phyloP scores from a whole-genome alignment of 192 early-diverging fungal species.

The Coemansia sp. region DNA sequence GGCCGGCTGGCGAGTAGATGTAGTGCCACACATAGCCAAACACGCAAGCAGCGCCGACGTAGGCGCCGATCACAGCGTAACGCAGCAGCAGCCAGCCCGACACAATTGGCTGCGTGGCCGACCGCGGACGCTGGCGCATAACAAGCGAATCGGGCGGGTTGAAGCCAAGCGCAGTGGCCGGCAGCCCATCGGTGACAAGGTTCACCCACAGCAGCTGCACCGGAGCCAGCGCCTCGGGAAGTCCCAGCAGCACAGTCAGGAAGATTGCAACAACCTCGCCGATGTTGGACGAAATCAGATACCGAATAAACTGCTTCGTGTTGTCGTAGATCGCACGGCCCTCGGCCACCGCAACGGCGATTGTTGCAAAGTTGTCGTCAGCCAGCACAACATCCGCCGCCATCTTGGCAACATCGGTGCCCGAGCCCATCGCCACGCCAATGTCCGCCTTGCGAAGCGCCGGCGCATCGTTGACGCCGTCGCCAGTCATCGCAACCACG shows the following conservation, averaged over 20 bases:
- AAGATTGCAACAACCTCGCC: conserved; percentile 98
- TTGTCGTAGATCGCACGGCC: conserved; percentile 98
- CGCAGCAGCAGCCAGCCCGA: conserved; percentile 94
- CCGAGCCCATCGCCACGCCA: conserved; percentile 98
- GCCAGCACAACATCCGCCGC: conserved; percentile 98
- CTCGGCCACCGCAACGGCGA: conserved; percentile 96
- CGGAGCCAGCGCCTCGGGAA: conserved; percentile 97
- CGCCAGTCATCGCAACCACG: conserved; percentile 77
- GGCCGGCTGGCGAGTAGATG: conserved; percentile 88
- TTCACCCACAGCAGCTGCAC: conserved; percentile 99
- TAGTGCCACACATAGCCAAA: conserved; percentile 99
- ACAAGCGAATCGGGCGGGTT: conserved; percentile 97
- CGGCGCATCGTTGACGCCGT: conserved; percentile 99
- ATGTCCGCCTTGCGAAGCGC: conserved; percentile 98
- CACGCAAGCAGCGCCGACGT: conserved; percentile 91
- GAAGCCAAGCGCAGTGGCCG: conserved; percentile 97
- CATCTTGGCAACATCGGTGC: conserved; percentile 98
- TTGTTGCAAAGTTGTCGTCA: conserved; percentile 99
- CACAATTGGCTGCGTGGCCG: conserved; percentile 84
- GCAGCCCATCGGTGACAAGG: conserved; percentile 95
- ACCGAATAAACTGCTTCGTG: conserved; percentile 99
- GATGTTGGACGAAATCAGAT: conserved; percentile 98
- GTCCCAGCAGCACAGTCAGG: conserved; percentile 91
- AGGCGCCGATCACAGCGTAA: conserved; percentile 88
- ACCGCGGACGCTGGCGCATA: conserved; percentile 89